Evolutionary conservation across 352 stramenopile species (phyloP).

Genomic region (Globisporangium barbulae): DNA sequence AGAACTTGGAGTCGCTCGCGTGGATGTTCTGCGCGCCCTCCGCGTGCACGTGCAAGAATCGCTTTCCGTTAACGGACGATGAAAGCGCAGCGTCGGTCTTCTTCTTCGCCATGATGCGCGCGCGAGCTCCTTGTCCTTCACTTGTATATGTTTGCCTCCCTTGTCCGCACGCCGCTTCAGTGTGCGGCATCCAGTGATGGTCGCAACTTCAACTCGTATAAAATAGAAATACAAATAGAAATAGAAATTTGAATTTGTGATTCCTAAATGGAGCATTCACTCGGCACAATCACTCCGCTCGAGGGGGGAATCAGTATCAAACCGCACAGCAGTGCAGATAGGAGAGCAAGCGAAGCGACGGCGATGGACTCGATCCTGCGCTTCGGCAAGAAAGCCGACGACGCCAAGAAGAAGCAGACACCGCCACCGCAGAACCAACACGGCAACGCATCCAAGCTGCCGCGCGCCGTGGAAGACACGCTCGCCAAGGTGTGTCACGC

Average conservation of each 20-base stretch:
- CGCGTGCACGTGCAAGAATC: slow-evolving; percentile 29
- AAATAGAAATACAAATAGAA: slow-evolving; percentile 1
- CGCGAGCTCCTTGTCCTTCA: not conserved
- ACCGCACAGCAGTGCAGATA: not conserved
- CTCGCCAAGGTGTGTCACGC: slow-evolving; percentile 37
- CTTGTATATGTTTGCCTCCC: not conserved
- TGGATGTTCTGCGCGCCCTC: slow-evolving; percentile 36
- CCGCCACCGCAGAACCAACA: slow-evolving; percentile 11
- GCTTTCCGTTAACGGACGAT: not conserved
- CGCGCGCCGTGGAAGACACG: slow-evolving; percentile 45
- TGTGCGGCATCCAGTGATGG: not conserved
- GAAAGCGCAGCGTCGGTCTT: not conserved
- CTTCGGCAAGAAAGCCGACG: slow-evolving; percentile 17
- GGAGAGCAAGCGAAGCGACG: not conserved
- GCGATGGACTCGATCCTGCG: slow-evolving; percentile 18
- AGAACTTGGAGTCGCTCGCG: slow-evolving; percentile 24
- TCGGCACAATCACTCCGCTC: not conserved
- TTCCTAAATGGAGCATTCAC: slow-evolving; percentile 7
- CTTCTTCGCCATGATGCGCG: slow-evolving; percentile 4
- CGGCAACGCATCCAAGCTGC: slow-evolving; percentile 42
- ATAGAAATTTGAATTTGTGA: not conserved
- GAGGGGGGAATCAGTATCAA: slow-evolving; percentile 4
- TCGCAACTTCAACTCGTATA: slow-evolving; percentile 7
- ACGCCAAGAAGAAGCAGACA: slow-evolving; percentile 22
- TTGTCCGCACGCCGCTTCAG: not conserved